A percentile compares a stretch with the other conserved stretches of the same genome.
These are phyloP conservation scores for Oligophagozyma castellii DNA, from an alignment of 1,139 yeast genomes.

Conservation along the genomic window DNA sequence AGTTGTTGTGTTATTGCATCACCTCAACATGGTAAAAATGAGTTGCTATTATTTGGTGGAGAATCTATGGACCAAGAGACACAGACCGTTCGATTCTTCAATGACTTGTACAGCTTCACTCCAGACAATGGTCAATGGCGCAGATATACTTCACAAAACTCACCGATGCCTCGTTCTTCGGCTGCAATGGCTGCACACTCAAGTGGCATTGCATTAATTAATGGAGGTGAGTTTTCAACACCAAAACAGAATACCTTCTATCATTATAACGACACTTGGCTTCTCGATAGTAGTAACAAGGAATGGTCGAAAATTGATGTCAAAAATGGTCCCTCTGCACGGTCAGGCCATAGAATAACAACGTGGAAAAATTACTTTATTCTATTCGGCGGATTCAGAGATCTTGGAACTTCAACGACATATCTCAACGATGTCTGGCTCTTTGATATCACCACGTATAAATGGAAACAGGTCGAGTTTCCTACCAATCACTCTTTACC, in stretches of 20 bases:
- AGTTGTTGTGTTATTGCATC: slow-evolving; percentile 66
- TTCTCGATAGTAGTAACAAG: slow-evolving; percentile 65
- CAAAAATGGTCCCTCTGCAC: slow-evolving; percentile 64
- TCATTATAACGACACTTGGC: slow-evolving; percentile 95
- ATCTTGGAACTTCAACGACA: slow-evolving; percentile 70
- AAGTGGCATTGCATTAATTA: slow-evolving; percentile 68
- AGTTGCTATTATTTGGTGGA: slow-evolving; percentile 80
- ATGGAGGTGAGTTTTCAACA: slow-evolving; percentile 95
- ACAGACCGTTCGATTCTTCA: slow-evolving; percentile 56
- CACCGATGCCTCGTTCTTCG: slow-evolving; percentile 88
- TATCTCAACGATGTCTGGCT: slow-evolving; percentile 84
- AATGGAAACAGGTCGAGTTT: slow-evolving; percentile 83
- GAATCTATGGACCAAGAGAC: slow-evolving; percentile 40
- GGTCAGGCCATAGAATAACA: slow-evolving; percentile 87
- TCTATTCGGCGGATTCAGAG: slow-evolving; percentile 87
- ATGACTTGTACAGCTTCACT: slow-evolving; percentile 63
- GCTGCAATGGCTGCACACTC: slow-evolving; percentile 94
- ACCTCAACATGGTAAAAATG: slow-evolving; percentile 52
- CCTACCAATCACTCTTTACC: slow-evolving; percentile 74
- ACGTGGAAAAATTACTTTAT: slow-evolving; percentile 84
- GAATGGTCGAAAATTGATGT: slow-evolving; percentile 85
- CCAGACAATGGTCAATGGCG: slow-evolving; percentile 79
- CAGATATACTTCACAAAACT: slow-evolving; percentile 59
- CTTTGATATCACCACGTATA: slow-evolving; percentile 76
- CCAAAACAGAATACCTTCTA: slow-evolving; percentile 94